Conservation (phyloP, 2,329 filamentous ascomycete species). For the Saccharata proteae region DNA sequence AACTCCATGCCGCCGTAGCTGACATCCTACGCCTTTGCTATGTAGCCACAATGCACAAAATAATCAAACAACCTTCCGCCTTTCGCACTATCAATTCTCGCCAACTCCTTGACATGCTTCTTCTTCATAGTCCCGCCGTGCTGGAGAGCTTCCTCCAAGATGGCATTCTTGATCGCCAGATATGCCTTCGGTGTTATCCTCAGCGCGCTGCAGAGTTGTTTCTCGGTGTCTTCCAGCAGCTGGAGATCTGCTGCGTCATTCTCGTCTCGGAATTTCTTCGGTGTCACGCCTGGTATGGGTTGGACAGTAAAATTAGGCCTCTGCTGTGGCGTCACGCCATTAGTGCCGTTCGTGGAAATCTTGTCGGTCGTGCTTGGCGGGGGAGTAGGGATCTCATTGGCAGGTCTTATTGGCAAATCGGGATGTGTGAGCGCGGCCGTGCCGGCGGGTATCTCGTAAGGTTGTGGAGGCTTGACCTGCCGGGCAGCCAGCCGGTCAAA, state of each 20-base stretch:
- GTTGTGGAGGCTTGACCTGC: slow-evolving; percentile 51
- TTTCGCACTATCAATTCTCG: slow-evolving; percentile 72
- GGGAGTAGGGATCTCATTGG: slow-evolving; percentile 29
- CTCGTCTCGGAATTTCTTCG: slow-evolving; percentile 60
- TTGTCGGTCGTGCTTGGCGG: slow-evolving; percentile 21
- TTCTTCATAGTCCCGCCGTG: slow-evolving; percentile 82
- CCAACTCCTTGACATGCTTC: slow-evolving; percentile 83
- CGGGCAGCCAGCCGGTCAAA: slow-evolving; percentile 73
- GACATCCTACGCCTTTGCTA: slow-evolving; percentile 58
- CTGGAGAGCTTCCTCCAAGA: slow-evolving; percentile 85
- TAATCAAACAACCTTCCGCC: slow-evolving; percentile 85
- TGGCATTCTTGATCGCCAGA: slow-evolving; percentile 81
- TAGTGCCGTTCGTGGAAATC: slow-evolving; percentile 38
- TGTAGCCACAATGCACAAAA: slow-evolving; percentile 85
- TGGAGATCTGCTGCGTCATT: slow-evolving; percentile 68
- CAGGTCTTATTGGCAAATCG: slow-evolving; percentile 56
- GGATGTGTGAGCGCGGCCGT: slow-evolving; percentile 67
- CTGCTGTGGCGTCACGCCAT: slow-evolving; percentile 26
- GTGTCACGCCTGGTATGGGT: slow-evolving; percentile 48
- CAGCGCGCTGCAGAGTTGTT: slow-evolving; percentile 72
- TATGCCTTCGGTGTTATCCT: slow-evolving; percentile 90
- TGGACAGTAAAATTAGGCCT: slow-evolving; percentile 41
- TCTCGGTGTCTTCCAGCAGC: slow-evolving; percentile 71
- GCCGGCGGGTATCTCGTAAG: slow-evolving; percentile 57
- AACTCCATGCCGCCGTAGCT: no score